Evolutionary conservation across 345 rosid genomes (phyloP).

Genomic region (Linum trigynum): DNA sequence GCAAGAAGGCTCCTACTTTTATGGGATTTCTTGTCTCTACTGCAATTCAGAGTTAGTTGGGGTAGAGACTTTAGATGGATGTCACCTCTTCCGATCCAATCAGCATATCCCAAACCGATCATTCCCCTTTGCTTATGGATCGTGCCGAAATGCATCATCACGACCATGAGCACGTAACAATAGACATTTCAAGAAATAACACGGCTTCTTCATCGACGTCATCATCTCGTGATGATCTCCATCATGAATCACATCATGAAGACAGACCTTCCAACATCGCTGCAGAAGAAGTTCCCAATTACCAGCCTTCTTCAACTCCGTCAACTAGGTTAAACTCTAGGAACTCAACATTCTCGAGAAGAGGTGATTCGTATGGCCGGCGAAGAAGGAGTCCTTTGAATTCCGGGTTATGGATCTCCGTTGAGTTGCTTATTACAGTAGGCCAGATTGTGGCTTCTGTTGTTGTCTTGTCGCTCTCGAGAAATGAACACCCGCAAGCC

Average conservation of each 20-base stretch:
- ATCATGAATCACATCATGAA: slow-evolving; percentile 23
- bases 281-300: slow-evolving; percentile 6
- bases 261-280: slow-evolving; percentile 27
- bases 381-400: slow-evolving; percentile 62
- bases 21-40: slow-evolving; percentile 17
- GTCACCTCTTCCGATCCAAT: slow-evolving; percentile 34
- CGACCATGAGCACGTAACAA: slow-evolving; percentile 37
- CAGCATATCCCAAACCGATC: slow-evolving; percentile 32
- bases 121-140: slow-evolving; percentile 60
- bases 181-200: slow-evolving; percentile 40
- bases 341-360: slow-evolving; percentile 33
- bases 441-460: slow-evolving; percentile 73
- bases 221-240: slow-evolving; percentile 35
- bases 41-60: slow-evolving; percentile 17
- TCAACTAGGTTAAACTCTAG: slow-evolving; percentile 30
- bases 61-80: slow-evolving; percentile 44
- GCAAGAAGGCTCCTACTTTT: background rate
- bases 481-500: slow-evolving; percentile 68
- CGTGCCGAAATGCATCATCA: slow-evolving; percentile 23
- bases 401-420: slow-evolving; percentile 75
- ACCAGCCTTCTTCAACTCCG: slow-evolving; percentile 27
- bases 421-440: slow-evolving; percentile 57
- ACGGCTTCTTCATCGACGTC: slow-evolving; percentile 44
- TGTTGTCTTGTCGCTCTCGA: slow-evolving; percentile 52
- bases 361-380: slow-evolving; percentile 44